phyloP scores from a whole-genome alignment of 805 yeast genomes.

The Clavispora phyllophila region DNA sequence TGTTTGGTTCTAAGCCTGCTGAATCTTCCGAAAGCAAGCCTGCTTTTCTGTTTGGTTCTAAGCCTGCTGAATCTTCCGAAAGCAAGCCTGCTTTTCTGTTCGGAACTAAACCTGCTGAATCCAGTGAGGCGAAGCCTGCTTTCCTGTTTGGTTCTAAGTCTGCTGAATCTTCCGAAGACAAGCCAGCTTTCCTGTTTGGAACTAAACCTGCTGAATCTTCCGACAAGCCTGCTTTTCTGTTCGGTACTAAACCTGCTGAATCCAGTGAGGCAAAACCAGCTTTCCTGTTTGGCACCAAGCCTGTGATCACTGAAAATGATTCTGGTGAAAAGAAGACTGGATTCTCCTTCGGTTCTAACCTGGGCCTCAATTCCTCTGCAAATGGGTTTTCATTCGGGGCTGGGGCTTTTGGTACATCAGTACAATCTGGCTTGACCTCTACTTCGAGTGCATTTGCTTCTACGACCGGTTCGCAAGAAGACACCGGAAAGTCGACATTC shows the following conservation, averaged over 20 bases:
- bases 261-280: slow-evolving; percentile 13
- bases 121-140: neutral
- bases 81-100: slow-evolving; percentile 14
- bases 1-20: slow-evolving; percentile 19
- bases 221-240: slow-evolving; percentile 3
- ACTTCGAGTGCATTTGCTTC: neutral
- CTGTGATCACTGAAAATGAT: slow-evolving; percentile 1
- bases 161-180: neutral
- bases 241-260: neutral
- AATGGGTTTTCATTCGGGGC: neutral
- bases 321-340: slow-evolving; percentile 9
- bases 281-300: slow-evolving; percentile 7
- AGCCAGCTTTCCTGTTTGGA: slow-evolving; percentile 8
- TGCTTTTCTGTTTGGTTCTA: slow-evolving; percentile 9
- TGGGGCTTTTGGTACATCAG: slow-evolving; percentile 13
- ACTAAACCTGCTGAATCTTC: slow-evolving; percentile 3
- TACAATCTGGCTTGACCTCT: slow-evolving; percentile 10
- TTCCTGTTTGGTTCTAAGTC: neutral
- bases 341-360: slow-evolving; percentile 17
- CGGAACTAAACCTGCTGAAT: slow-evolving; percentile 18
- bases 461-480: slow-evolving; percentile 2
- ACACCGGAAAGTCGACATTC: neutral
- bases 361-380: neutral
- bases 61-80: slow-evolving; percentile 3
- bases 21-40: slow-evolving; percentile 10